A percentile compares a stretch with the other conserved stretches of the same genome.
Conservation (phyloP, 441 rosid species). For the Pelargonium australe region DNA sequence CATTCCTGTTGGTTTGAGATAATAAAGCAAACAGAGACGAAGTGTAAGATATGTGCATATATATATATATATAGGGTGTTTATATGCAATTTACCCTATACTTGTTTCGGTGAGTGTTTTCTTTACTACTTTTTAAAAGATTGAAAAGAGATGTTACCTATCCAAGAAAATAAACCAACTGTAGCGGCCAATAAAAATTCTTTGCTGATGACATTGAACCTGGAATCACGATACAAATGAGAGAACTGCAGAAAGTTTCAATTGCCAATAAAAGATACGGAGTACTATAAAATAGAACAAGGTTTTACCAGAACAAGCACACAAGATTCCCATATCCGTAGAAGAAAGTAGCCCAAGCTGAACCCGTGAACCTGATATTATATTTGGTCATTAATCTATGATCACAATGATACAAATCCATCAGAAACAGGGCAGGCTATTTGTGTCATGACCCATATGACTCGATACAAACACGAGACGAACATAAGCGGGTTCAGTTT, state of each 20-base stretch:
- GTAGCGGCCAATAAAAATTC: not conserved
- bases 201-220: constrained; percentile 1
- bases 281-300: not conserved
- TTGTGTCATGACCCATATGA: not conserved
- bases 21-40: not conserved
- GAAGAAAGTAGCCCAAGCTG: constrained; percentile 72
- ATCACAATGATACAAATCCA: not conserved
- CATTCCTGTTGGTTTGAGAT: constrained; percentile 8
- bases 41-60: too few relatives aligned
- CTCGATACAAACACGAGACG: not conserved
- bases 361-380: constrained; percentile 70
- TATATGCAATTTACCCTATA: too few relatives aligned
- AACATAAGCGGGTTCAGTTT: too few relatives aligned
- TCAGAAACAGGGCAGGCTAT: not conserved
- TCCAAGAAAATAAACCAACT: constrained; percentile 4
- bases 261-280: not conserved
- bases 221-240: not conserved
- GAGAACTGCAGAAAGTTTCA: not conserved
- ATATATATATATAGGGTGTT: too few relatives aligned
- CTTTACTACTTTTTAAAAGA: not conserved
- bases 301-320: constrained; percentile 69
- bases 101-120: not conserved
- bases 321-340: constrained; percentile 84
- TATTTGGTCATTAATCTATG: constrained; percentile 1
- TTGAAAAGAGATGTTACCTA: not conserved